These are phyloP conservation scores for Endotrypanum monterogeii DNA, from an alignment of 208 protist species.

Conservation along the genomic window DNA sequence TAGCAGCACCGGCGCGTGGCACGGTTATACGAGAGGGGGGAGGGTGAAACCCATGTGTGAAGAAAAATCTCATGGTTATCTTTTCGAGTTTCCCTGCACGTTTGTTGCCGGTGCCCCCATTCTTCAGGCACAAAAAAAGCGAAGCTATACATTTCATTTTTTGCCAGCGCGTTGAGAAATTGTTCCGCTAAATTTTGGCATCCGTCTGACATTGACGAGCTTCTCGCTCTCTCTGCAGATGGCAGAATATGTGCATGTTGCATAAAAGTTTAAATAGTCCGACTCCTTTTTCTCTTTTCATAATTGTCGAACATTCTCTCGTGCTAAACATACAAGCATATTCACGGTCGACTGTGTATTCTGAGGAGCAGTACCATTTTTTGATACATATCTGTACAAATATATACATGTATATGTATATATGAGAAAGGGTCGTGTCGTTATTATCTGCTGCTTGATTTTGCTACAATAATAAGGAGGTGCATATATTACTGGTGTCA, in stretches of 20 bases:
- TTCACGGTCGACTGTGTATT: too few species aligned
- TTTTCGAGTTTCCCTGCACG: neutral
- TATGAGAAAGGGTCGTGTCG: neutral
- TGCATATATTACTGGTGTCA: neutral
- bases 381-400: too few species aligned
- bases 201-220: neutral
- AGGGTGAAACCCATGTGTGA: neutral
- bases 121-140: too few species aligned
- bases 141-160: too few species aligned
- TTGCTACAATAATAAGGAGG: neutral
- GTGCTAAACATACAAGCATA: neutral
- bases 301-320: neutral
- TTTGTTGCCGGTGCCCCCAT: neutral
- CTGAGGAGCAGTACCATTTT: too few species aligned
- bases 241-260: neutral
- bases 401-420: too few species aligned
- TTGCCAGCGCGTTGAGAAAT: too few species aligned
- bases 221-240: constrained; percentile 2
- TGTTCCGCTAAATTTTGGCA: too few species aligned
- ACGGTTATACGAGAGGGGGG: neutral
- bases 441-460: neutral
- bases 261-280: neutral
- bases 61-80: neutral
- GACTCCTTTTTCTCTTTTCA: constrained; percentile 7
- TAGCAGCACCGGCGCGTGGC: neutral